phyloP scores from a whole-genome alignment of 2,329 filamentous ascomycete genomes.

The Calonectria fujianensis region DNA sequence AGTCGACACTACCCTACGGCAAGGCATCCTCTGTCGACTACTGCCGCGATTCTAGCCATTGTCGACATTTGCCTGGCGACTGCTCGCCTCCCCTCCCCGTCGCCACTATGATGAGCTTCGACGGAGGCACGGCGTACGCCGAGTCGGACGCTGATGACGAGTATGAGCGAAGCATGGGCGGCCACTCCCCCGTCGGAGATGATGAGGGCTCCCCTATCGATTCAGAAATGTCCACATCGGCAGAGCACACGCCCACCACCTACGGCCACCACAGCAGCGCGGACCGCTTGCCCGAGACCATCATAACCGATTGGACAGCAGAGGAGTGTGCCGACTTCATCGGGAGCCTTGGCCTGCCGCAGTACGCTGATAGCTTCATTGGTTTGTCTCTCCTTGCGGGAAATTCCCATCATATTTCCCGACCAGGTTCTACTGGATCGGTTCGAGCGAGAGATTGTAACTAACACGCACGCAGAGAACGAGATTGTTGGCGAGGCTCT shows the following conservation, averaged over 20 bases:
- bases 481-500: slow-evolving; percentile 95
- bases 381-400: slow-evolving; percentile 73
- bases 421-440: background rate
- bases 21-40: slow-evolving; percentile 12
- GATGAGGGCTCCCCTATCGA: slow-evolving; percentile 82
- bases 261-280: slow-evolving; percentile 80
- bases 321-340: slow-evolving; percentile 96
- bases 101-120: slow-evolving; percentile 73
- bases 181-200: slow-evolving; percentile 81
- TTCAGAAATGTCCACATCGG: slow-evolving; percentile 80
- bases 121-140: slow-evolving; percentile 81
- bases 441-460: background rate
- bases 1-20: slow-evolving; percentile 1
- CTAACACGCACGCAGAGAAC: slow-evolving; percentile 78
- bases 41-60: slow-evolving; percentile 37
- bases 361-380: slow-evolving; percentile 89
- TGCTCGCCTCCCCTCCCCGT: slow-evolving; percentile 41
- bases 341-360: slow-evolving; percentile 83
- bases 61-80: slow-evolving; percentile 41
- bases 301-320: slow-evolving; percentile 86
- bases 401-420: background rate
- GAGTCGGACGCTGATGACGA: slow-evolving; percentile 90
- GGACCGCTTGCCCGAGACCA: slow-evolving; percentile 82
- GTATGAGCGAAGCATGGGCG: slow-evolving; percentile 83
- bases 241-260: slow-evolving; percentile 87